Evolutionary conservation across 768 basidiomycete genomes (phyloP), one percentile per base, ranked within the genome.

Genomic region (Russula sp.): DNA sequence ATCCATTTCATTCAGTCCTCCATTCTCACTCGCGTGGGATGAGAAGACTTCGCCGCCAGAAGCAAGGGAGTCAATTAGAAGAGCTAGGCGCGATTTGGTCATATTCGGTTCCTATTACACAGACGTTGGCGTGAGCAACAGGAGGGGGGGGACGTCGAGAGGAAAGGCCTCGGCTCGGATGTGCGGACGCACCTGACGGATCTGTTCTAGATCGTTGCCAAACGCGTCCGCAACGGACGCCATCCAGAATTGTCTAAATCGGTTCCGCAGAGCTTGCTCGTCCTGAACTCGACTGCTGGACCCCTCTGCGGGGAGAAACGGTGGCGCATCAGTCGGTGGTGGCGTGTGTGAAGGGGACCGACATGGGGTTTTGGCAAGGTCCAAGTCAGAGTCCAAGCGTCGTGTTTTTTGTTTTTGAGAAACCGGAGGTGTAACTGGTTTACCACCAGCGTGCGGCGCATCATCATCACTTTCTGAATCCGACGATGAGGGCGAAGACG

Each of bases 241-340:
- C 90, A 93, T 91, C 91, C 91, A 93, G 69, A 93, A 93, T 71
- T 86, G 85, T 58, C 86, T 76, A 71, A 93, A 93, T 47, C 78
- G 81, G 38, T 82, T 82, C 68, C 83, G 85, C 69, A 92, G 70
- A 8, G 71, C 69, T 47, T 79, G 74, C 61, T 91, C 86, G 35
- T 76, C 72, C 49, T 77, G 72, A 14, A 70, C 67, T 7, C 73
- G 69, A 36, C 76, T 73, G 25, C 69, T 72, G 4, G 69, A 54
- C 0, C 67, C 68, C 18, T 66, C 65, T 6, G 61, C 38, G 4
- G 82, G 76, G 13, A 87, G 68, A 68, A 90, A 88, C 1, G 87
- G 75, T 0, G 87, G 87, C 10, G 88, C 74, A 6, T 68, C 43
- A 1, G 65, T 56, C 0, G 73, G 71, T 20, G 71, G 70, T 8